Evolutionary conservation across 306 rosid genomes (phyloP).

Genomic region (Cicer chorassanicum): DNA sequence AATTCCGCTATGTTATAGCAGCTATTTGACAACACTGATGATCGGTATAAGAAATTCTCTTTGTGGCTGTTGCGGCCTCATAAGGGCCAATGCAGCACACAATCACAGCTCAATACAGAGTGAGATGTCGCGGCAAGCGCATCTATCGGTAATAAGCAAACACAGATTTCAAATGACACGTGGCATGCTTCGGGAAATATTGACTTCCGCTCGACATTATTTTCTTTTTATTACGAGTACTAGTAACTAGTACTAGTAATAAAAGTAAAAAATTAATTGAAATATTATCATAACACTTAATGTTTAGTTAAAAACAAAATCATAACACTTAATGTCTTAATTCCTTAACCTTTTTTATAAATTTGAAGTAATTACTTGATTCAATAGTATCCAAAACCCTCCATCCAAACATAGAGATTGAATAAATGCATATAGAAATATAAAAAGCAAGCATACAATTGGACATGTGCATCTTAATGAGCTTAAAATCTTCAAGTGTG

Average conservation of each 20-base stretch:
- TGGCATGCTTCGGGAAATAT: neutral
- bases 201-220: neutral
- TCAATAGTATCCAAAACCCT: neutral
- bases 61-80: neutral
- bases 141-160: neutral
- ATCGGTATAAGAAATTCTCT: conserved; percentile 15
- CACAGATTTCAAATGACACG: neutral
- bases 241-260: neutral
- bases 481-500: conserved; percentile 93
- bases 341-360: neutral
- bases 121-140: neutral
- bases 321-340: neutral
- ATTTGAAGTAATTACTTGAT: neutral
- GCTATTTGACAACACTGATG: no score
- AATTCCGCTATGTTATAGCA: no score
- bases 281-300: neutral
- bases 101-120: neutral
- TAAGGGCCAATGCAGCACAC: neutral
- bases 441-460: conserved; percentile 55
- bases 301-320: no score
- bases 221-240: neutral
- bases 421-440: neutral
- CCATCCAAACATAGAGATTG: neutral
- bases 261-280: neutral
- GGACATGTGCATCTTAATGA: conserved; percentile 91